phyloP scores from a whole-genome alignment of 225 moss, liverwort and hornwort genomes.

The Thuidium tamariscinum region DNA sequence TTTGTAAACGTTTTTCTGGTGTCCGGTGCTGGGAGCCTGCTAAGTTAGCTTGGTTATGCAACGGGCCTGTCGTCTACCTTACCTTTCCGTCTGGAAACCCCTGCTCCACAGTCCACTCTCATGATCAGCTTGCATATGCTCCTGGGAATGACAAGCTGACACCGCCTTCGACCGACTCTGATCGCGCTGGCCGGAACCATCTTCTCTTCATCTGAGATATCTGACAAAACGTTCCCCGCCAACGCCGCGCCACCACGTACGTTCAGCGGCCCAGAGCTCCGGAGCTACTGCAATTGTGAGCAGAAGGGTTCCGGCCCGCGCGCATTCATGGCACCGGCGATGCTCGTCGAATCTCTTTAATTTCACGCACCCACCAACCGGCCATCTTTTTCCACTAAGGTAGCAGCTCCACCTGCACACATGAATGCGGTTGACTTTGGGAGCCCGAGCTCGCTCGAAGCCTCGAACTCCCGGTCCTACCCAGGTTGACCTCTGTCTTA shows the following conservation, averaged over 20 bases:
- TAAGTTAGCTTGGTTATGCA: not conserved
- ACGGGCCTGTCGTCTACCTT: not conserved
- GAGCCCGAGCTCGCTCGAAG: not conserved
- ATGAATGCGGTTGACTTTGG: not conserved
- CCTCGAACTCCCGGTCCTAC: not conserved
- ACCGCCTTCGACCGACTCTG: not conserved
- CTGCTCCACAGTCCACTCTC: not conserved
- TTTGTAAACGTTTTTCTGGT: not conserved
- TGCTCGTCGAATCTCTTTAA: not conserved
- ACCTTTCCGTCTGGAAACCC: not conserved
- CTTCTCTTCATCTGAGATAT: not conserved
- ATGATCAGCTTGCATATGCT: not conserved
- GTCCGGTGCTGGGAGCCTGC: no score
- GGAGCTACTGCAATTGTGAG: not conserved
- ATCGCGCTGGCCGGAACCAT: not conserved
- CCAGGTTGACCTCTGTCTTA: not conserved
- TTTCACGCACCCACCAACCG: not conserved
- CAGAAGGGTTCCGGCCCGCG: not conserved
- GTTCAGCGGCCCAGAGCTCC: not conserved
- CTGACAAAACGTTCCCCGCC: not conserved
- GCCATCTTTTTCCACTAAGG: not conserved
- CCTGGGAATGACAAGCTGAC: not conserved
- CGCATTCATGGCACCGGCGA: not conserved
- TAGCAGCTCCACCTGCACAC: not conserved
- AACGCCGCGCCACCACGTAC: not conserved